Evolutionary conservation across 495 filamentous ascomycete species (phyloP).

Genomic region (Choiromyces venosus): DNA sequence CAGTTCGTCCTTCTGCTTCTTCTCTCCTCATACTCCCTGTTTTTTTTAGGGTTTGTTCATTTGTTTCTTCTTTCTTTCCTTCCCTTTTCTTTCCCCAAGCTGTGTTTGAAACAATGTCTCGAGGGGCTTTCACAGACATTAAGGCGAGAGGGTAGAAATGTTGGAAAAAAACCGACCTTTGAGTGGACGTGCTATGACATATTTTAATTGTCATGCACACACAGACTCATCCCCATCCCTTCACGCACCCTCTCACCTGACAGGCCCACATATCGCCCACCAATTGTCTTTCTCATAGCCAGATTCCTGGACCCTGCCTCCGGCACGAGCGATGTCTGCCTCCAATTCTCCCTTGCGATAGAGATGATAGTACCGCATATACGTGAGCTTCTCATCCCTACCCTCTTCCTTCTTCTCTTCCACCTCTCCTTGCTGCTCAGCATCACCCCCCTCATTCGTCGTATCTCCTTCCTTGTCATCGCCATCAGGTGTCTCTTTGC

Average conservation of each 20-base stretch:
- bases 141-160: not conserved
- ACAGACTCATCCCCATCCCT: slow-evolving; percentile 7
- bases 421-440: slow-evolving; percentile 4
- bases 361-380: slow-evolving; percentile 90
- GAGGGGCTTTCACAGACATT: not conserved
- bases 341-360: slow-evolving; percentile 85
- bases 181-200: not conserved
- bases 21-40: not conserved
- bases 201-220: slow-evolving; percentile 22
- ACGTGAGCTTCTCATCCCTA: slow-evolving; percentile 46
- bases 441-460: slow-evolving; percentile 24
- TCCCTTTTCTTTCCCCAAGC: no score
- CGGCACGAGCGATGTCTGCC: slow-evolving; percentile 66
- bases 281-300: slow-evolving; percentile 98
- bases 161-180: not conserved
- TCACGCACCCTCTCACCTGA: slow-evolving; percentile 24
- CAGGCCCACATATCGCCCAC: slow-evolving; percentile 65
- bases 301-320: slow-evolving; percentile 67
- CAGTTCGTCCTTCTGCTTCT: no score
- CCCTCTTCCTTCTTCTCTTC: slow-evolving; percentile 19
- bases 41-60: no score
- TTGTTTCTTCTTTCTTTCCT: not conserved
- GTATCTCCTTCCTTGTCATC: slow-evolving; percentile 26
- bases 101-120: not conserved
- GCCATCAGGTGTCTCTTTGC: slow-evolving; percentile 42